phyloP scores from a whole-genome alignment of 192 early-diverging fungal species.

The Ambispora gerdemannii region DNA sequence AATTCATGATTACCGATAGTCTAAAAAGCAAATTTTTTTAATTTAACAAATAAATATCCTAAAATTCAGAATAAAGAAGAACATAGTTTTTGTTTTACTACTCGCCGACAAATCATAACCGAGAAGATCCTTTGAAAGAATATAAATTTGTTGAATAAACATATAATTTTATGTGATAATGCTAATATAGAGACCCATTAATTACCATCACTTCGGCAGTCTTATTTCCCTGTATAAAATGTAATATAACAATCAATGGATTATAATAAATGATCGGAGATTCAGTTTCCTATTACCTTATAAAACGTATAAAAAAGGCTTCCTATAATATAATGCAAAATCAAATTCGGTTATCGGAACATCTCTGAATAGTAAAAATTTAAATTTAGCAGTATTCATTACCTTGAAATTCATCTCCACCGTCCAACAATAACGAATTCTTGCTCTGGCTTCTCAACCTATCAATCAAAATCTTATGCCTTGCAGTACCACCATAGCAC shows the following conservation, averaged over 20 bases:
- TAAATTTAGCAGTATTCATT: not conserved
- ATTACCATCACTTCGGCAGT: constrained; percentile 49
- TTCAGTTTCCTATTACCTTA: constrained; percentile 34
- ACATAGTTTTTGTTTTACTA: too few relatives aligned
- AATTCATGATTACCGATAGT: constrained; percentile 74
- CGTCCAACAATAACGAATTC: constrained; percentile 64
- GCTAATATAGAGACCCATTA: not conserved
- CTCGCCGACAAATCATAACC: constrained; percentile 51
- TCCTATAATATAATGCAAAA: constrained; percentile 32
- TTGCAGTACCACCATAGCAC: constrained; percentile 59
- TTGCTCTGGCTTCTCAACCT: constrained; percentile 47
- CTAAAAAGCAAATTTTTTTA: not conserved
- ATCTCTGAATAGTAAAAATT: not conserved
- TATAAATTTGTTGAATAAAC: not conserved
- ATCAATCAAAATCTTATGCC: constrained; percentile 59
- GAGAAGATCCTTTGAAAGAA: constrained; percentile 49
- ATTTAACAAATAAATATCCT: not conserved
- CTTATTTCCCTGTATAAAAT: constrained; percentile 43
- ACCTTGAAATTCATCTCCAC: constrained; percentile 62
- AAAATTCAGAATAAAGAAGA: too few relatives aligned
- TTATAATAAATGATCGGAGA: not conserved
- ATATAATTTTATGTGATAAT: not conserved
- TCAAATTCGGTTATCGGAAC: not conserved
- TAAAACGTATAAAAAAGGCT: constrained; percentile 68
- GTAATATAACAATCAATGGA: not conserved